A percentile compares a stretch with the other conserved stretches of the same genome.
Conservation (phyloP, 164 flowering plant genomes). For the Magnolia changhungtana region DNA sequence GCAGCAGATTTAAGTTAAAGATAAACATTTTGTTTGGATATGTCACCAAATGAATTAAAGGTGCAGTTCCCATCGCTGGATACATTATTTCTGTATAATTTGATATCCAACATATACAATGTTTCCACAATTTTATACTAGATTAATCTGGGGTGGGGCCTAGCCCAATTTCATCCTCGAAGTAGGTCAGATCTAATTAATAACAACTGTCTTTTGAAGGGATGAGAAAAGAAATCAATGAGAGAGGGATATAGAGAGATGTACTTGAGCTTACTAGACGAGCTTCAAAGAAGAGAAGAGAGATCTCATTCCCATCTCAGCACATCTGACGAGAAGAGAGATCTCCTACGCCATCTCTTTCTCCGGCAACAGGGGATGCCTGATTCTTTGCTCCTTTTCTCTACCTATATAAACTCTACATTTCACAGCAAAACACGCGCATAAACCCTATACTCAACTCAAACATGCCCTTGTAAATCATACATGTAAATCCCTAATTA, state of each 20-base stretch:
- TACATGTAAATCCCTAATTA: too few species aligned
- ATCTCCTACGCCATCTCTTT: not conserved
- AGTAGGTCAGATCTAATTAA: too few species aligned
- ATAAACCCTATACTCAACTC: not conserved
- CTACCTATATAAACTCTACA: not conserved
- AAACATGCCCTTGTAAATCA: too few species aligned
- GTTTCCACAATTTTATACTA: too few species aligned
- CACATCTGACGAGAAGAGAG: conserved; percentile 8
- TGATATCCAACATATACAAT: too few species aligned
- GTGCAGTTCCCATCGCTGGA: too few species aligned
- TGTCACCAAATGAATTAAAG: too few species aligned
- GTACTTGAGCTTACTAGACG: conserved; percentile 6
- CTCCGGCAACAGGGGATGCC: not conserved
- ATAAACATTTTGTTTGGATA: too few species aligned
- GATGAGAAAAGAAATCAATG: not conserved
- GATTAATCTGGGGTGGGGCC: too few species aligned
- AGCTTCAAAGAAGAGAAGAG: not conserved
- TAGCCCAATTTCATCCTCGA: too few species aligned
- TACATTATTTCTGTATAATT: too few species aligned
- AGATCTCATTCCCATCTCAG: conserved; percentile 2
- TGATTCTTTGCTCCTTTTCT: conserved; percentile 6
- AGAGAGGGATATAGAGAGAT: not conserved
- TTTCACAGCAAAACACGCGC: not conserved
- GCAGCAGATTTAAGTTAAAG: too few species aligned
- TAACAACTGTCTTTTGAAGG: not conserved